A percentile compares a stretch with the other conserved stretches of the same genome.
Evolutionary conservation across 2,329 filamentous ascomycete species (phyloP).

Genomic region (Lomentospora prolificans): DNA sequence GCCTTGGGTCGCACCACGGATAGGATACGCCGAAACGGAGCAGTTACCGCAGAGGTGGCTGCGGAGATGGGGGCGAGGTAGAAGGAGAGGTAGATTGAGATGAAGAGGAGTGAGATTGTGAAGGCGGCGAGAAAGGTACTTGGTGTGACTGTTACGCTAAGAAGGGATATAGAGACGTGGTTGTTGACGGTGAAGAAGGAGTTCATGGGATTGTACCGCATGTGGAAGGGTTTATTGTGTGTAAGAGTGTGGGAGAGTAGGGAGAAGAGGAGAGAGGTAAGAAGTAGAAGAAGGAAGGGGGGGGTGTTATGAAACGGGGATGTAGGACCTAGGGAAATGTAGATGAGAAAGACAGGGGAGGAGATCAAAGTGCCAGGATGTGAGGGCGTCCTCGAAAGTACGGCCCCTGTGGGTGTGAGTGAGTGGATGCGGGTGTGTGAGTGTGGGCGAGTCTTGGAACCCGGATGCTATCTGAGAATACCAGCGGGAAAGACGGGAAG

Average conservation of each 20-base stretch:
- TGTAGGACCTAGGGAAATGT: background rate
- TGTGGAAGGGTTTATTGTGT: slow-evolving; percentile 9
- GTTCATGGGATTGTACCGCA: slow-evolving; percentile 34
- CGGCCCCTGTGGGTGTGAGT: no score
- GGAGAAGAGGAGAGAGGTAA: background rate
- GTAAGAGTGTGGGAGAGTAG: background rate
- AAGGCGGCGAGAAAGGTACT: slow-evolving; percentile 46
- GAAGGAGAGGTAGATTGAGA: slow-evolving; percentile 24
- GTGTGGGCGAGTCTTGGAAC: no score
- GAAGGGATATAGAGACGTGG: slow-evolving; percentile 49
- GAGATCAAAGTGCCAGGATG: background rate
- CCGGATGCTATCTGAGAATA: no score
- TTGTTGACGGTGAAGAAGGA: slow-evolving; percentile 52
- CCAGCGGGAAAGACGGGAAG: background rate
- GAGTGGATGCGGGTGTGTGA: no score
- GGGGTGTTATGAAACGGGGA: background rate
- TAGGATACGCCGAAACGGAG: slow-evolving; percentile 1
- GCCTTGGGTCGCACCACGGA: background rate
- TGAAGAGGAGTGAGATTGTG: slow-evolving; percentile 38
- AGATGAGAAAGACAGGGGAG: background rate
- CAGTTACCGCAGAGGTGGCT: background rate
- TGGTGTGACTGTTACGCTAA: slow-evolving; percentile 49
- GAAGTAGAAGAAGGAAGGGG: background rate
- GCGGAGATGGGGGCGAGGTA: slow-evolving; percentile 7
- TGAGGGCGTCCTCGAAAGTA: no score